Base-by-base conservation (phyloP, 2,329 filamentous ascomycete genomes). In the Fusarium abutilonis region DNA sequence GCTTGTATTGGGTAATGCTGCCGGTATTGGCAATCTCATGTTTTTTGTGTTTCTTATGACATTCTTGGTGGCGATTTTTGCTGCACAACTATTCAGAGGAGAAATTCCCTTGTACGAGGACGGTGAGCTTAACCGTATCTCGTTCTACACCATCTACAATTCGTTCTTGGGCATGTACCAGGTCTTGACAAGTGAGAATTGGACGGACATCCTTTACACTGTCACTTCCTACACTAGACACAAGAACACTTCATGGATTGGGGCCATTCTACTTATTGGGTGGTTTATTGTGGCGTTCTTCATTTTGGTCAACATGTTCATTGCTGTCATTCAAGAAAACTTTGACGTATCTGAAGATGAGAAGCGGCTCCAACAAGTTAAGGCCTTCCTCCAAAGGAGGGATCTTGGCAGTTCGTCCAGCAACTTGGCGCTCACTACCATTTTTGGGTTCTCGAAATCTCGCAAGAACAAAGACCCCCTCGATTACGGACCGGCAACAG, bases 251-350 rank as follows among this genome's bases (percentile, higher is more conserved):
- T 86, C 91, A 9, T 98, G 95, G 94, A 93, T 98, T 53, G 93
- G 91, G 9, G 93, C 94, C 9, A 83, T 91, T 1, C 97, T 99
- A 69, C 83, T 97, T 67, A 92, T 97, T 63, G 84, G 93, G 66
- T 99, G 95, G 95, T 98, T 97, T 76, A 95, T 97, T 54, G 83
- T 99, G 39, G 85, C 93, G 6, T 97, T 96, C 75, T 94, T 98
- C 74, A 96, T 99, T 78, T 86, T 98, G 60, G 80, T 99, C 79
- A 99, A 98, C 73, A 99, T 99, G 95, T 99, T 99, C 82, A 98
- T 99, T 91, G 95, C 95, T 82, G 95, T 99, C 78, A 99, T 99
- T 66, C 95, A 99, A 76, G 95, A 99, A 74, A 99, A 97, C 72
- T 99, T 99, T 74, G 95, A 99, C 77, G 93, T 99, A 23, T 96